Evolutionary conservation across 768 basidiomycete genomes (phyloP).

Genomic region (Mycena epipterygia): DNA sequence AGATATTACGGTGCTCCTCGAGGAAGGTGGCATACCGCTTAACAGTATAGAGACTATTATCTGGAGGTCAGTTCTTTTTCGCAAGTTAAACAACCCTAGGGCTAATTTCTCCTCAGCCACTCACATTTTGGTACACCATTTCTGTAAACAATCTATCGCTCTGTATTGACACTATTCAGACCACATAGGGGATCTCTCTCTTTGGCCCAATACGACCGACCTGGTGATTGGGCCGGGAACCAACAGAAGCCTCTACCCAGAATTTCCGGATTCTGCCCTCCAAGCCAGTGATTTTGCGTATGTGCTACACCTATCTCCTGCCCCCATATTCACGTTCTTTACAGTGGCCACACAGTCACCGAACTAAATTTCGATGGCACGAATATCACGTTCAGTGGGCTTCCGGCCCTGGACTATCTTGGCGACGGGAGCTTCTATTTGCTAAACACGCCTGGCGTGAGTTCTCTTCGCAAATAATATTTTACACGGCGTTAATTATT

Average conservation of each 20-base stretch:
- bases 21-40: conserved; percentile 28
- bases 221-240: conserved; percentile 33
- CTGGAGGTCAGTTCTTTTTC: conserved; percentile 20
- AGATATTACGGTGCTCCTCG: conserved; percentile 31
- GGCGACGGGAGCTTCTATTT: conserved; percentile 34
- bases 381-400: conserved; percentile 23
- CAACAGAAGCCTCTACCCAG: conserved; percentile 28
- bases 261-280: conserved; percentile 22
- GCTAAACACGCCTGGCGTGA: conserved; percentile 35
- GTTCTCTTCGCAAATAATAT: not conserved
- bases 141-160: not conserved
- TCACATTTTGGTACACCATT: conserved; percentile 24
- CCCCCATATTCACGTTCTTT: not conserved
- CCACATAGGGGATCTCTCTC: conserved; percentile 28
- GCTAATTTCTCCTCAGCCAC: conserved; percentile 10
- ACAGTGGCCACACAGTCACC: conserved; percentile 27
- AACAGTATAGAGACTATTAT: conserved; percentile 30
- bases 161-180: not conserved
- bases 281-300: conserved; percentile 35
- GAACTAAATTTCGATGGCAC: conserved; percentile 23
- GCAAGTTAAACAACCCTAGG: not conserved
- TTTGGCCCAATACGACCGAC: conserved; percentile 20
- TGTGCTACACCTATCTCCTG: not conserved
- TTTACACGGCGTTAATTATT: not conserved
- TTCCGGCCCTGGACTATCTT: conserved; percentile 30